Evolutionary conservation across 805 yeast genomes (phyloP).

Genomic region (Lachancea nothofagi): DNA sequence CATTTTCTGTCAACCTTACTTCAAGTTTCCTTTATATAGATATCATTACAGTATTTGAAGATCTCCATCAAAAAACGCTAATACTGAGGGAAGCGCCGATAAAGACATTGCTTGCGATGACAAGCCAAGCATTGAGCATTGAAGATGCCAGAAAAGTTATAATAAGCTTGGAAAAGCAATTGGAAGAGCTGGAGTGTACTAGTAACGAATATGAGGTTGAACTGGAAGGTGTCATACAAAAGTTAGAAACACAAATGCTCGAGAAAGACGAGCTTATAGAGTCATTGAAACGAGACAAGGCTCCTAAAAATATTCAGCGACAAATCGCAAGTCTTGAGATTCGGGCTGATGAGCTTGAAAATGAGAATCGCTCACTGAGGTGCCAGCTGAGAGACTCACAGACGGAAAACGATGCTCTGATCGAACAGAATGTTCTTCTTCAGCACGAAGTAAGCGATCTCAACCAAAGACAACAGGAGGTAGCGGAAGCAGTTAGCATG

Average conservation of each 20-base stretch:
- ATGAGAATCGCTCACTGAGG: constrained; percentile 13
- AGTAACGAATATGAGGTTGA: constrained; percentile 22
- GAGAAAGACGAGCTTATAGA: constrained; percentile 5
- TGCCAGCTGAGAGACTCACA: constrained; percentile 9
- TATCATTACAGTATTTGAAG: no score
- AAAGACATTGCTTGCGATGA: neutral
- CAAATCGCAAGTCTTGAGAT: constrained; percentile 16
- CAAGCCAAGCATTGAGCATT: neutral
- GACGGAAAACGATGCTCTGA: constrained; percentile 15
- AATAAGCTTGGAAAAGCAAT: constrained; percentile 13
- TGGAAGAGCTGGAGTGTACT: constrained; percentile 17
- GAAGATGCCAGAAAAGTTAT: constrained; percentile 13
- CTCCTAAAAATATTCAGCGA: neutral
- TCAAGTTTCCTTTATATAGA: no score
- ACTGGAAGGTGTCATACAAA: constrained; percentile 17
- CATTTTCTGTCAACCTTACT: no score
- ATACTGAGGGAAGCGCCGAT: no score
- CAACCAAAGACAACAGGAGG: neutral
- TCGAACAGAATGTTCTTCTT: constrained; percentile 20
- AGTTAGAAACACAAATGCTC: constrained; percentile 9
- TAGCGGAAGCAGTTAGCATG: neutral
- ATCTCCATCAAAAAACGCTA: no score
- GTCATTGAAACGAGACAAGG: neutral
- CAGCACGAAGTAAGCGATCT: constrained; percentile 20
- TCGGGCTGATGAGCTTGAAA: constrained; percentile 18